Conservation (phyloP, 768 basidiomycete species). For the Pisolithus microcarpus region DNA sequence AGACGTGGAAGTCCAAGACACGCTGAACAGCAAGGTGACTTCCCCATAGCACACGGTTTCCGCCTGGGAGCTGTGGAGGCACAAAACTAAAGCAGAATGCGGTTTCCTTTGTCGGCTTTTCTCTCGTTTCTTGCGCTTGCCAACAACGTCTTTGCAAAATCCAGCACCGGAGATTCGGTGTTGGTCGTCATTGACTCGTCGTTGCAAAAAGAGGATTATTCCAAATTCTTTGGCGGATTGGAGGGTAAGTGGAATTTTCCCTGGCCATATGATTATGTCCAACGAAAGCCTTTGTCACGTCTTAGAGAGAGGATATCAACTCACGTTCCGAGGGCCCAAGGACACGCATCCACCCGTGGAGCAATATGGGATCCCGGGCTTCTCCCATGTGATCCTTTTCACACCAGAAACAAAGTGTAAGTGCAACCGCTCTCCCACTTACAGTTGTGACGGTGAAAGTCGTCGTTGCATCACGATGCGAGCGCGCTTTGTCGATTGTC, state of each 20-base stretch:
- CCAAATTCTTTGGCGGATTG: constrained; percentile 74
- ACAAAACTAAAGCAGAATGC: constrained; percentile 17
- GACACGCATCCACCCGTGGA: constrained; percentile 60
- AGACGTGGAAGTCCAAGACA: neutral
- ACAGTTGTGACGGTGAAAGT: neutral
- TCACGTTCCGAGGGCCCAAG: constrained; percentile 83
- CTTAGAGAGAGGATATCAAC: constrained; percentile 72
- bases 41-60: no score
- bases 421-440: neutral
- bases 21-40: neutral
- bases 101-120: constrained; percentile 19
- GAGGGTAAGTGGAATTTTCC: constrained; percentile 42
- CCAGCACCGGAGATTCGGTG: constrained; percentile 77
- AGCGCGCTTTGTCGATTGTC: no score
- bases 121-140: constrained; percentile 25
- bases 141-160: constrained; percentile 39
- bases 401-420: constrained; percentile 81
- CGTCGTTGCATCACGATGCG: no score
- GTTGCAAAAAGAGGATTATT: constrained; percentile 61
- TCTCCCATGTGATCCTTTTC: constrained; percentile 82
- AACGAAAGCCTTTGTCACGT: neutral
- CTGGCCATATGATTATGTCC: neutral
- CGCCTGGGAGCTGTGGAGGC: neutral
- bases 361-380: constrained; percentile 65
- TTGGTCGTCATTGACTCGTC: constrained; percentile 77